Conservation (phyloP, 768 basidiomycete species). For the Favolaschia claudopus region DNA sequence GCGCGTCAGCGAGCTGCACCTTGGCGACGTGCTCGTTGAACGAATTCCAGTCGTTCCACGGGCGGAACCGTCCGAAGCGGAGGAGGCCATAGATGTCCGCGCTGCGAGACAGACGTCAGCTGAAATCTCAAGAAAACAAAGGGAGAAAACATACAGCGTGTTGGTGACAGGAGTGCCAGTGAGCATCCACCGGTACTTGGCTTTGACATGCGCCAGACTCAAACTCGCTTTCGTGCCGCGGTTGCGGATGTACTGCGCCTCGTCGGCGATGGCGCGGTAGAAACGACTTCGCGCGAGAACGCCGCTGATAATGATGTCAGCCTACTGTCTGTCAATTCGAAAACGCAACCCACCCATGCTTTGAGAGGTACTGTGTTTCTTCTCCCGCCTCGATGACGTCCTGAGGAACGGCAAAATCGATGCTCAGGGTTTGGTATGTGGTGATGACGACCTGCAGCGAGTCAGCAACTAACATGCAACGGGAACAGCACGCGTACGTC, state of each 20-base stretch:
- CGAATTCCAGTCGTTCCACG: conserved; percentile 76
- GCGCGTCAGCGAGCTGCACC: conserved; percentile 63
- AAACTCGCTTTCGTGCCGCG: conserved; percentile 67
- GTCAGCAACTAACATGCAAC: conserved; percentile 2
- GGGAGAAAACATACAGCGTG: conserved; percentile 53
- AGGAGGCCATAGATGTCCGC: conserved; percentile 77
- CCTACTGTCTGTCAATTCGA: neutral
- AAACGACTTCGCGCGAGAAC: conserved; percentile 67
- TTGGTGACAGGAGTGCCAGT: conserved; percentile 83
- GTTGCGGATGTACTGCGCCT: conserved; percentile 81
- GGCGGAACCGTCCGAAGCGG: conserved; percentile 71
- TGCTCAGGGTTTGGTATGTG: conserved; percentile 75
- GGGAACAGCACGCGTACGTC: conserved; percentile 48
- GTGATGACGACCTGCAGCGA: conserved; percentile 69
- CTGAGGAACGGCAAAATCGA: conserved; percentile 62
- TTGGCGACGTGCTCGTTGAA: conserved; percentile 68
- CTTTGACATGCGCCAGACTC: conserved; percentile 64
- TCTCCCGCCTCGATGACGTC: conserved; percentile 55
- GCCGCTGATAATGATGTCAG: conserved; percentile 49
- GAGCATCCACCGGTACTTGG: conserved; percentile 80
- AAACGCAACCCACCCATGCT: conserved; percentile 53
- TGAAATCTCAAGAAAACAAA: neutral
- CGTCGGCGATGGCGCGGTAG: conserved; percentile 78
- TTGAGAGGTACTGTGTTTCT: conserved; percentile 54
- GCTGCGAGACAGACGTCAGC: conserved; percentile 40